Percentiles rank a stretch among this genome's conserved stretches.
These are phyloP conservation scores for Acanthamoeba culbertsoni DNA, from an alignment of 208 protist genomes.

Conservation along the genomic window DNA sequence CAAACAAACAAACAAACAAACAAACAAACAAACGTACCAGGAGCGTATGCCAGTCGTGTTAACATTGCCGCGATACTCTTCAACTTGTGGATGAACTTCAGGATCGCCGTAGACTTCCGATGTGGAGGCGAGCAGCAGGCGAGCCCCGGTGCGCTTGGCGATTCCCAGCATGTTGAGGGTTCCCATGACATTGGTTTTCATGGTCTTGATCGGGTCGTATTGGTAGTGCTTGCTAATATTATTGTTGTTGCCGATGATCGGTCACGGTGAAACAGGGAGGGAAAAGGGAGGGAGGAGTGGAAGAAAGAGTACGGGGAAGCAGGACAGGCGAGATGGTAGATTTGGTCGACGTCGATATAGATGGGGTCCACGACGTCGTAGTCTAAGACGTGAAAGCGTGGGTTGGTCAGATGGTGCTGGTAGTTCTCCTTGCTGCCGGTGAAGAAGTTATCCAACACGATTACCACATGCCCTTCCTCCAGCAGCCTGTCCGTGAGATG, in stretches of 20 bases:
- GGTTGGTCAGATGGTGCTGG: neutral
- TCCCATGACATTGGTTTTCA: conserved; percentile 46
- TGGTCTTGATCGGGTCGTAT: conserved; percentile 50
- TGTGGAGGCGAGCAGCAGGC: conserved; percentile 79
- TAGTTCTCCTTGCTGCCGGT: conserved; percentile 32
- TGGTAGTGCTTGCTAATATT: conserved; percentile 48
- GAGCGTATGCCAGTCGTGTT: conserved; percentile 88
- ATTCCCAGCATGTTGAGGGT: conserved; percentile 56
- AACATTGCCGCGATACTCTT: conserved; percentile 90
- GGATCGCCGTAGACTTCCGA: conserved; percentile 95
- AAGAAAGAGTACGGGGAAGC: neutral
- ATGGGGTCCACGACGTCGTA: conserved; percentile 17
- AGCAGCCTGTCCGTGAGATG: conserved; percentile 19
- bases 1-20: neutral
- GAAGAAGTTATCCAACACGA: conserved; percentile 37
- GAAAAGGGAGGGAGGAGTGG: neutral
- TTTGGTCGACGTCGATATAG: conserved; percentile 48
- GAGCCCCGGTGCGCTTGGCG: conserved; percentile 12
- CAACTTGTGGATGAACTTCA: conserved; percentile 87
- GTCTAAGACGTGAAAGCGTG: neutral
- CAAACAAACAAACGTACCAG: conserved; percentile 77
- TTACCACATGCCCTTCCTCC: neutral
- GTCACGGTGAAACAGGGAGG: neutral
- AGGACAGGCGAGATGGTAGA: conserved; percentile 58
- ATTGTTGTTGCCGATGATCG: neutral